Conservation (phyloP, 805 yeast species). For the Wickerhamiella cacticola region DNA sequence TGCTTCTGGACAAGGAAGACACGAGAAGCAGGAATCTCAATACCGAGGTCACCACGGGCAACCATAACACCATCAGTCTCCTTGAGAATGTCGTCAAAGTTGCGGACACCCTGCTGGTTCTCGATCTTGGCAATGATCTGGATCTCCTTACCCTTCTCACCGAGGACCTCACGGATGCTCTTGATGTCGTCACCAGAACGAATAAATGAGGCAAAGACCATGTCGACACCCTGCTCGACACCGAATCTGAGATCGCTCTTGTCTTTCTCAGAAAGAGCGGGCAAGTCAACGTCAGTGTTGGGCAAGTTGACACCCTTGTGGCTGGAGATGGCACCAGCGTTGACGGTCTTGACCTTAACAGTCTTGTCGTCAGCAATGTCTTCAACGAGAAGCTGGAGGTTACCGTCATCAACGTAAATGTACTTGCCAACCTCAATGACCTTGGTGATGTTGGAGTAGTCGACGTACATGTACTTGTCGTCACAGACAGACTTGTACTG, state of each 20-base stretch:
- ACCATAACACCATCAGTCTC: slow-evolving; percentile 99
- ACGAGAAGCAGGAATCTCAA: slow-evolving; percentile 98
- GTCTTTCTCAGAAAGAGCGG: slow-evolving; percentile 96
- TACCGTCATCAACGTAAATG: slow-evolving; percentile 97
- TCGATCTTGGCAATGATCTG: slow-evolving; percentile 96
- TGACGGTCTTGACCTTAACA: slow-evolving; percentile 76
- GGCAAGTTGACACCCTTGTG: slow-evolving; percentile 99
- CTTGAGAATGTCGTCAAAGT: slow-evolving; percentile 87
- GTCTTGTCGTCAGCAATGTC: slow-evolving; percentile 71
- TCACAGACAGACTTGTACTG: slow-evolving; percentile 58
- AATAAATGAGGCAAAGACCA: slow-evolving; percentile 97
- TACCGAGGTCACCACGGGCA: slow-evolving; percentile 99
- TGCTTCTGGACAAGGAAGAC: slow-evolving; percentile 98
- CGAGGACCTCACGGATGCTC: slow-evolving; percentile 86
- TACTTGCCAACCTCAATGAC: slow-evolving; percentile 79
- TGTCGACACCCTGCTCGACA: slow-evolving; percentile 94
- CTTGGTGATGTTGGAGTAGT: slow-evolving; percentile 92
- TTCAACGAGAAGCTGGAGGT: slow-evolving; percentile 81
- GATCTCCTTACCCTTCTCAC: slow-evolving; percentile 92
- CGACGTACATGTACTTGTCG: slow-evolving; percentile 75
- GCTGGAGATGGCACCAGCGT: slow-evolving; percentile 90
- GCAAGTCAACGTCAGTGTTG: slow-evolving; percentile 96
- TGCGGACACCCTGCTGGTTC: slow-evolving; percentile 99
- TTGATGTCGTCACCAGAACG: slow-evolving; percentile 84
- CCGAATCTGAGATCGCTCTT: slow-evolving; percentile 85